phyloP scores from a whole-genome alignment of 1,284 basidiomycete species.

The Tilletia indica region DNA sequence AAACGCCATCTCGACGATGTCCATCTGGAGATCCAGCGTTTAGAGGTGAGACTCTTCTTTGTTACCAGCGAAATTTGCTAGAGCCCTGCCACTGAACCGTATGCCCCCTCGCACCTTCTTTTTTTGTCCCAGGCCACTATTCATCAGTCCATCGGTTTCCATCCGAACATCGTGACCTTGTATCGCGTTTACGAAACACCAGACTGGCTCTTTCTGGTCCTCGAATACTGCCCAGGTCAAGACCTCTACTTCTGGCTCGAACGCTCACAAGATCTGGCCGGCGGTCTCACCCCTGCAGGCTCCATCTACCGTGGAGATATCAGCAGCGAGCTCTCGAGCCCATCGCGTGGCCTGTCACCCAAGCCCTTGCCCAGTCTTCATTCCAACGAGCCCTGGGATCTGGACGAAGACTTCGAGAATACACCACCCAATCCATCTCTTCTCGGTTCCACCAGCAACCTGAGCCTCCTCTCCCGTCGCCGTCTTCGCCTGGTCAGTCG shows the following conservation, averaged over 20 bases:
- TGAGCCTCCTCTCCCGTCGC: slow-evolving; percentile 77
- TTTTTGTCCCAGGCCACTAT: slow-evolving; percentile 70
- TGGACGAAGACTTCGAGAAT: slow-evolving; percentile 28
- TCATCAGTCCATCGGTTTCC: slow-evolving; percentile 85
- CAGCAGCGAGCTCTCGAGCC: slow-evolving; percentile 3
- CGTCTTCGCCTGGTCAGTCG: slow-evolving; percentile 86
- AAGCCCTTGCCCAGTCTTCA: slow-evolving; percentile 6
- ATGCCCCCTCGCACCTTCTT: slow-evolving; percentile 7
- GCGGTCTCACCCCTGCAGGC: slow-evolving; percentile 7
- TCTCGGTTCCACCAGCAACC: slow-evolving; percentile 71
- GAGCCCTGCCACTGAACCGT: not conserved
- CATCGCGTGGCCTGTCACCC: slow-evolving; percentile 1
- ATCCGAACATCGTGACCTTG: slow-evolving; percentile 92
- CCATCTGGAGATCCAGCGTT: slow-evolving; percentile 49
- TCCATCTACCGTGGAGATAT: not conserved
- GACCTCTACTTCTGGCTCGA: slow-evolving; percentile 90
- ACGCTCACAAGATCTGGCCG: slow-evolving; percentile 53
- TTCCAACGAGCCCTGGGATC: not conserved
- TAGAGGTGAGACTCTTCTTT: slow-evolving; percentile 31
- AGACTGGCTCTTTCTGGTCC: slow-evolving; percentile 74
- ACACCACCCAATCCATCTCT: slow-evolving; percentile 85
- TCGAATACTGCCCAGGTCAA: slow-evolving; percentile 93
- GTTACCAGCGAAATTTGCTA: too few species aligned
- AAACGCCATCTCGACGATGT: slow-evolving; percentile 58
- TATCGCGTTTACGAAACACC: slow-evolving; percentile 68